A percentile compares a stretch with the other conserved stretches of the same genome.
Evolutionary conservation across 495 filamentous ascomycete species (phyloP).

Genomic region (Aspergillus indologenus): DNA sequence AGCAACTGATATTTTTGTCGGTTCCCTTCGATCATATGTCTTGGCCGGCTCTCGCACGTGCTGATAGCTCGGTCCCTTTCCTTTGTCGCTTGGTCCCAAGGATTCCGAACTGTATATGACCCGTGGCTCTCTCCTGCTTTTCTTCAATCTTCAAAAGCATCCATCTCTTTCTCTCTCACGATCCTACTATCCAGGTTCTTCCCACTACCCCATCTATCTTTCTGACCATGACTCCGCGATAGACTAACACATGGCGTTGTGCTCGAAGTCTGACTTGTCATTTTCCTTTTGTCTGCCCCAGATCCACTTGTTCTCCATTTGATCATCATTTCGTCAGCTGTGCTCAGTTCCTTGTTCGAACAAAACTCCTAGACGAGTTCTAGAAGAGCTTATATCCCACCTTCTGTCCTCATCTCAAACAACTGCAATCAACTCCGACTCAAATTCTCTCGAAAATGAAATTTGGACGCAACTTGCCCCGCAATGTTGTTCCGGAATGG

Average conservation of each 20-base stretch:
- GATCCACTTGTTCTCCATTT: slow-evolving; percentile 4
- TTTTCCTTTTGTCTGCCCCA: slow-evolving; percentile 13
- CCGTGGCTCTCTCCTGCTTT: neutral
- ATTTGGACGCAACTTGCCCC: slow-evolving; percentile 77
- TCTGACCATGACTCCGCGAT: slow-evolving; percentile 4
- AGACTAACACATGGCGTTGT: slow-evolving; percentile 25
- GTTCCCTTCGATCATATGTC: slow-evolving; percentile 9
- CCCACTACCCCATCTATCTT: neutral
- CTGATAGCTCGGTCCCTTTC: slow-evolving; percentile 8
- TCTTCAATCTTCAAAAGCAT: neutral
- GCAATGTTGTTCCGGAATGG: slow-evolving; percentile 97
- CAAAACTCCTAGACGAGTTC: neutral
- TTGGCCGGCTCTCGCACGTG: slow-evolving; percentile 15
- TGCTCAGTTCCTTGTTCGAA: neutral
- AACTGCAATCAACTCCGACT: neutral
- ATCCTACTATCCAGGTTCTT: slow-evolving; percentile 9
- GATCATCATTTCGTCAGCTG: slow-evolving; percentile 3
- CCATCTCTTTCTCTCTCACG: neutral
- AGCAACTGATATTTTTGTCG: neutral
- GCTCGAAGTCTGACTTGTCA: slow-evolving; percentile 14
- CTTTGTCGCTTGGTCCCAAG: slow-evolving; percentile 2
- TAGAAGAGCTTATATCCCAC: neutral
- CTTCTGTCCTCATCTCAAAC: neutral
- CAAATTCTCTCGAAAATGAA: slow-evolving; percentile 57
- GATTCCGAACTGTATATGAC: neutral